Evolutionary conservation across 352 stramenopile species (phyloP).

Genomic region (Lagenidium sp.): DNA sequence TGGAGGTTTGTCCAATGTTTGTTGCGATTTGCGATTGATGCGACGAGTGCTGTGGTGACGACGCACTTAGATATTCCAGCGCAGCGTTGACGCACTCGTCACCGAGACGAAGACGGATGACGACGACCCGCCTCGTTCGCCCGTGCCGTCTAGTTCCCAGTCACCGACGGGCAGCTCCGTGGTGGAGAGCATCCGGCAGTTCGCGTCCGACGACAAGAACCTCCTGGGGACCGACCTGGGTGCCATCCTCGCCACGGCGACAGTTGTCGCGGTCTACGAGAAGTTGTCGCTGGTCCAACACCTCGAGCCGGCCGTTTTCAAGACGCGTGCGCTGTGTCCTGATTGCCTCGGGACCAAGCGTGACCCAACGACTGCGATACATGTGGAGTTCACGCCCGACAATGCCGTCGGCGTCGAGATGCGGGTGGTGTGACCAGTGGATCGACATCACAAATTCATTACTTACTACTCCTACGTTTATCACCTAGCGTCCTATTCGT

Average conservation of each 20-base stretch:
- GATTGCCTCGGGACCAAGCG: not conserved
- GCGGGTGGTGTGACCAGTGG: not conserved
- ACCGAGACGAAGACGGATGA: too few relatives aligned
- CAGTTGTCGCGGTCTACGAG: slow-evolving; percentile 37
- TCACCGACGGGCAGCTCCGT: not conserved
- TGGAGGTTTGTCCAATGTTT: slow-evolving; percentile 3
- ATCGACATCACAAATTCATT: not conserved
- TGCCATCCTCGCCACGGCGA: slow-evolving; percentile 19
- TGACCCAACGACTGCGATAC: not conserved
- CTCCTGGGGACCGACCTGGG: slow-evolving; percentile 1
- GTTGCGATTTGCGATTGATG: too few relatives aligned
- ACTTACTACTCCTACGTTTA: not conserved
- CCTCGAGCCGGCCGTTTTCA: slow-evolving; percentile 2
- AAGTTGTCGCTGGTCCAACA: slow-evolving; percentile 15
- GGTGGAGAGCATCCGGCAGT: not conserved
- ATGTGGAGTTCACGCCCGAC: not conserved
- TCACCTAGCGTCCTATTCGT: not conserved
- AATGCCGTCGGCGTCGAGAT: not conserved
- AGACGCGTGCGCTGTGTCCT: too few relatives aligned
- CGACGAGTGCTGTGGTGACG: not conserved
- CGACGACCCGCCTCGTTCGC: not conserved
- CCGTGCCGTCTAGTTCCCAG: not conserved
- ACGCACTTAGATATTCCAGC: not conserved
- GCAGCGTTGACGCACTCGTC: not conserved
- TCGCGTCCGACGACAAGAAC: not conserved